Evolutionary conservation across 306 rosid species (phyloP).

Genomic region (Dalbergia oliveri): DNA sequence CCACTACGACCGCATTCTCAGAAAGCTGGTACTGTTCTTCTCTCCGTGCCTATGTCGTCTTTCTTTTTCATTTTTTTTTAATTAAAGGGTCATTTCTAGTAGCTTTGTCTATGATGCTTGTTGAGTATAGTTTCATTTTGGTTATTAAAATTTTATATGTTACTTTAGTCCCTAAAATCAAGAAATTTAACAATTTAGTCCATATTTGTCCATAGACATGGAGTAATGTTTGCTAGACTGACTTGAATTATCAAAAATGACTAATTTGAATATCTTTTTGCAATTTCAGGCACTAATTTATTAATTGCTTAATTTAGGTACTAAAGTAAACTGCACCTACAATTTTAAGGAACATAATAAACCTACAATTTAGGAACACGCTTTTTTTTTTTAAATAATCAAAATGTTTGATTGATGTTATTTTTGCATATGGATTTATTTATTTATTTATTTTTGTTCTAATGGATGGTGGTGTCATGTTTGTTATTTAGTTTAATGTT

Average conservation of each 20-base stretch:
- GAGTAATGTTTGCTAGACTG: too few species aligned
- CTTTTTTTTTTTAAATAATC: background rate
- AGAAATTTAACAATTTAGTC: too few species aligned
- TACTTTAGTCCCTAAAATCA: too few species aligned
- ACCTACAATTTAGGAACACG: background rate
- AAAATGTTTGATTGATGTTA: background rate
- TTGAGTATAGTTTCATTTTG: background rate
- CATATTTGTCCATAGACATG: too few species aligned
- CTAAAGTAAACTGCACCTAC: too few species aligned
- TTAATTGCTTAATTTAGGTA: too few species aligned
- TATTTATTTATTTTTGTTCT: background rate
- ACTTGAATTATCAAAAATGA: too few species aligned
- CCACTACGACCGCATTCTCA: slow-evolving; percentile 86
- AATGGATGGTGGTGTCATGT: background rate
- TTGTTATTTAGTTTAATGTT: background rate
- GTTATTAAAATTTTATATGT: too few species aligned
- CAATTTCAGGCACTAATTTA: too few species aligned
- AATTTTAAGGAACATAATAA: too few species aligned
- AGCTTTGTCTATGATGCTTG: background rate
- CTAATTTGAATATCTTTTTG: too few species aligned
- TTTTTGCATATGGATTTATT: background rate
- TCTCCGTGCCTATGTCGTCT: background rate
- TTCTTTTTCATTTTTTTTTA: background rate
- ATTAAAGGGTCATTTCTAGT: background rate
- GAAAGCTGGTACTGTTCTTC: slow-evolving; percentile 66